A percentile compares a stretch with the other conserved stretches of the same genome.
phyloP scores from a whole-genome alignment of 495 filamentous ascomycete species.

The Tuber borchii region DNA sequence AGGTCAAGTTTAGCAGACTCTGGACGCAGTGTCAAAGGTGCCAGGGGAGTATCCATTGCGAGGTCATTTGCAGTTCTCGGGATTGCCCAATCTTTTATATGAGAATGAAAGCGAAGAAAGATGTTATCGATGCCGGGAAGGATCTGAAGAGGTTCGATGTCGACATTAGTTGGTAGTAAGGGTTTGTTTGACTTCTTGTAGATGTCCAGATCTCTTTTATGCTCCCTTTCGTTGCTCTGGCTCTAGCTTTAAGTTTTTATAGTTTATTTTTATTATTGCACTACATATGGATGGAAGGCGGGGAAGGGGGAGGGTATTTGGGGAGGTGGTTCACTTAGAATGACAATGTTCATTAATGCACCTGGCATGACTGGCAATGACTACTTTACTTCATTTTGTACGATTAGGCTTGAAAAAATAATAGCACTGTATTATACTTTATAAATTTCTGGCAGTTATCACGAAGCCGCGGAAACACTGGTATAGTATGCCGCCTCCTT shows the following conservation, averaged over 20 bases:
- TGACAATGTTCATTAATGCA: neutral
- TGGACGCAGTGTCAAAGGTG: constrained; percentile 99
- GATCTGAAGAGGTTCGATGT: constrained; percentile 86
- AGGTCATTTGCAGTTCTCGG: constrained; percentile 92
- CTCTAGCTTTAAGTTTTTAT: neutral
- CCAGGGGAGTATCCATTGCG: constrained; percentile 93
- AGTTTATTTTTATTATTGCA: neutral
- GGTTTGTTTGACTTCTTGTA: constrained; percentile 3
- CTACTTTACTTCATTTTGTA: neutral
- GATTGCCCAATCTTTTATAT: constrained; percentile 99
- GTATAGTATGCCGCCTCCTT: neutral
- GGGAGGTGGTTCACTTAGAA: neutral
- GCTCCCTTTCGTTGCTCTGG: neutral
- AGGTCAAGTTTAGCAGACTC: constrained; percentile 82
- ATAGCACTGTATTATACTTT: neutral
- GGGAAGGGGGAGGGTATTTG: neutral
- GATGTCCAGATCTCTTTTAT: constrained; percentile 4
- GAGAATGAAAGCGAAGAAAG: constrained; percentile 99
- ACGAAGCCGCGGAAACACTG: neutral
- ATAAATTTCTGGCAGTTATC: neutral
- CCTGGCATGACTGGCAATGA: neutral
- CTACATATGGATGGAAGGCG: neutral
- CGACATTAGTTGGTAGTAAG: constrained; percentile 48
- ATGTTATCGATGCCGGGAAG: constrained; percentile 89
- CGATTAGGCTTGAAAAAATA: neutral